phyloP scores from a whole-genome alignment of 139 green algal species.

The Haematococcus sp. region DNA sequence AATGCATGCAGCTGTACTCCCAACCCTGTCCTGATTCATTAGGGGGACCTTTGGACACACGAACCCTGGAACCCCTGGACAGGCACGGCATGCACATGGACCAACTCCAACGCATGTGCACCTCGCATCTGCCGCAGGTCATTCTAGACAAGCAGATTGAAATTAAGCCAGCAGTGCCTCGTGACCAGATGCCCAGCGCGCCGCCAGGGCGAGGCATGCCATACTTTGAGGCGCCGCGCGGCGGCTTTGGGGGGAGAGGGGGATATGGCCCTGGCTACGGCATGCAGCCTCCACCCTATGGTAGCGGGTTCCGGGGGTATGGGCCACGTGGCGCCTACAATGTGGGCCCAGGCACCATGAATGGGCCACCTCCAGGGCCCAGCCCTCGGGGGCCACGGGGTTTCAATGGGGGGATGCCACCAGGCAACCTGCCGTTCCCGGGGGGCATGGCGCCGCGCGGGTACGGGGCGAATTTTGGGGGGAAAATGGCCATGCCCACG shows the following conservation, averaged over 20 bases:
- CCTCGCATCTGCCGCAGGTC: slow-evolving; percentile 53
- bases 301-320: neutral
- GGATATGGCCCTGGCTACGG: slow-evolving; percentile 7
- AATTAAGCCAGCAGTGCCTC: slow-evolving; percentile 87
- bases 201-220: slow-evolving; percentile 16
- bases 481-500: neutral
- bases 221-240: slow-evolving; percentile 1
- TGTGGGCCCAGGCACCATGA: neutral
- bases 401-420: slow-evolving; percentile 2
- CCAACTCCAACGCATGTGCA: too few species aligned
- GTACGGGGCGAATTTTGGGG: slow-evolving; percentile 1
- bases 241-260: neutral
- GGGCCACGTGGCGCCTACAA: neutral
- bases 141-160: slow-evolving; percentile 94
- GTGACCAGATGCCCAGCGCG: slow-evolving; percentile 76
- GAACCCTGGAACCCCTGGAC: too few species aligned
- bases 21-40: too few species aligned
- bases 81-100: too few species aligned
- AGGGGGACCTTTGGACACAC: too few species aligned
- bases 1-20: too few species aligned
- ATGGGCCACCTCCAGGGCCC: neutral
- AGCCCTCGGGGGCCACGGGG: too few species aligned
- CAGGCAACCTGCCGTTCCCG: neutral
- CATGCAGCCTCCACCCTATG: too few species aligned
- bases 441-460: neutral